Evolutionary conservation across 2,329 filamentous ascomycete species (phyloP).

Genomic region (Colletotrichum destructivum): DNA sequence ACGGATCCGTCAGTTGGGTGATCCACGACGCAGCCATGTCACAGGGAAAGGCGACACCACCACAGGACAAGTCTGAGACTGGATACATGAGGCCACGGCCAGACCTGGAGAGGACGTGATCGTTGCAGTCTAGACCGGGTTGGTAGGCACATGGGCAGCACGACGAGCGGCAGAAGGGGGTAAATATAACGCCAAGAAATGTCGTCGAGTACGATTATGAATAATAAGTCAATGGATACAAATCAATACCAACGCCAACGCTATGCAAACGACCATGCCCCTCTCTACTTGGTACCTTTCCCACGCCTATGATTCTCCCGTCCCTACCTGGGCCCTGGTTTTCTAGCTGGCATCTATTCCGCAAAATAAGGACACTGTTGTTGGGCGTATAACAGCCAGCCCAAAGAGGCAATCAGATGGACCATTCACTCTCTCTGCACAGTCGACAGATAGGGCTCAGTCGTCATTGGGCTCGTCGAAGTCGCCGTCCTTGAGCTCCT

Average conservation of each 20-base stretch:
- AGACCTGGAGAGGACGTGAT: neutral
- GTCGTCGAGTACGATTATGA: conserved; percentile 26
- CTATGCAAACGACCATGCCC: conserved; percentile 54
- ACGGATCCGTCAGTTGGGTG: neutral
- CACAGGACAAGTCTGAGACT: neutral
- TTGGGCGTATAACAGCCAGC: neutral
- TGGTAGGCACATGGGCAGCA: neutral
- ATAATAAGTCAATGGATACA: conserved; percentile 33
- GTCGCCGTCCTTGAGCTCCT: conserved; percentile 79
- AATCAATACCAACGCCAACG: conserved; percentile 56
- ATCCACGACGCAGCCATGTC: neutral
- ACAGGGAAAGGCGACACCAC: neutral
- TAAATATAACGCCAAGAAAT: neutral
- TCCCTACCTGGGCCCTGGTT: neutral
- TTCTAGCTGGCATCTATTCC: neutral
- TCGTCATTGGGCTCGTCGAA: conserved; percentile 52
- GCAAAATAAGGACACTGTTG: neutral
- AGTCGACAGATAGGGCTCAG: neutral
- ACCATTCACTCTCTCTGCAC: neutral
- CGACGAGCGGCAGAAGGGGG: neutral
- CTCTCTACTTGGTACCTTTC: neutral
- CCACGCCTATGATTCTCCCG: neutral
- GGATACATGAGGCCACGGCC: neutral
- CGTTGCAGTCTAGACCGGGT: neutral
- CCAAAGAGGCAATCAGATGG: neutral